Conservation (phyloP, 768 basidiomycete genomes). For the Trametes cubensis region DNA sequence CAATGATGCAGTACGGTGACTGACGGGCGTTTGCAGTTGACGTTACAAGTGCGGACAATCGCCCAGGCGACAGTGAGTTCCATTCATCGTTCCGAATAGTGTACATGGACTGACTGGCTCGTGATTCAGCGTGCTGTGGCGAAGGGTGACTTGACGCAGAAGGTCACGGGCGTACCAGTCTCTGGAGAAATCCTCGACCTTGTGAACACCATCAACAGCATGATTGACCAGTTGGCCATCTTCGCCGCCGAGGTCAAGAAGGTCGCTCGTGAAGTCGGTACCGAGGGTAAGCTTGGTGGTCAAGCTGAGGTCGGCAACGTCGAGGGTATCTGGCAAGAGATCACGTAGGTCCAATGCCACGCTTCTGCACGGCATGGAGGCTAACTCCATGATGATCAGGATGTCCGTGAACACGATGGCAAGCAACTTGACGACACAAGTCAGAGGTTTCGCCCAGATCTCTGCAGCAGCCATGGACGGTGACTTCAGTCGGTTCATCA, state of each 20-base stretch:
- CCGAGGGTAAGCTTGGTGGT: constrained; percentile 97
- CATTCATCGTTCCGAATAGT: background rate
- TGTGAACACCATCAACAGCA: constrained; percentile 96
- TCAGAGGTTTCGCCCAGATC: constrained; percentile 98
- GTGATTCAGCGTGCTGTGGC: constrained; percentile 79
- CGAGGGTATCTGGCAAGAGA: constrained; percentile 98
- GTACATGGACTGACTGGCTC: too few species aligned
- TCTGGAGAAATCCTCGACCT: constrained; percentile 95
- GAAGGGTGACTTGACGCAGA: constrained; percentile 89
- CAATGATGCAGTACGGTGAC: background rate
- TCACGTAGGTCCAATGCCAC: constrained; percentile 66
- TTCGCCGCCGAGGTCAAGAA: constrained; percentile 87
- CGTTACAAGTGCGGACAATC: constrained; percentile 90
- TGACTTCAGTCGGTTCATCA: constrained; percentile 98
- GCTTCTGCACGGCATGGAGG: too few species aligned
- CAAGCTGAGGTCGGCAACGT: constrained; percentile 97
- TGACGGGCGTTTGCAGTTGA: constrained; percentile 56
- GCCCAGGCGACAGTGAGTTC: constrained; percentile 82
- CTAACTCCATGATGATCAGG: constrained; percentile 41
- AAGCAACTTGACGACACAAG: constrained; percentile 94
- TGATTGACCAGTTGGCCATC: constrained; percentile 69
- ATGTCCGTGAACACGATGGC: constrained; percentile 99
- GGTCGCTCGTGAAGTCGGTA: constrained; percentile 96
- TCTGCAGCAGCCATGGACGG: constrained; percentile 98
- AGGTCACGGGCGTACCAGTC: constrained; percentile 90